Percentiles rank a stretch among this genome's conserved stretches.
Evolutionary conservation across 495 filamentous ascomycete species (phyloP).

Genomic region (Corynascus novoguineensis): DNA sequence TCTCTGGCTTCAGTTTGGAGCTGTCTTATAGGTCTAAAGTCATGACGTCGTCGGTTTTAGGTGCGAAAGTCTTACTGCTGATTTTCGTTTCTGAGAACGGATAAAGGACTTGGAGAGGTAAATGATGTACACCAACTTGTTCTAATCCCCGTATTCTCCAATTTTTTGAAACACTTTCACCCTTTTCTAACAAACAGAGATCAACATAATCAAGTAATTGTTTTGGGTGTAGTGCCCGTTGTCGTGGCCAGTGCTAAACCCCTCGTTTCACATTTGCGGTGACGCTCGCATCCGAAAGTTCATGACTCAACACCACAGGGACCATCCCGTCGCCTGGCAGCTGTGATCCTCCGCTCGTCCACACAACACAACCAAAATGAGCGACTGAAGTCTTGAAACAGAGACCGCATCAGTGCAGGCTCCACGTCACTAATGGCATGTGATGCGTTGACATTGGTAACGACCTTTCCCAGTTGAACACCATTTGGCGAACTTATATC

Average conservation of each 20-base stretch:
- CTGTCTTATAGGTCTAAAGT: too few relatives aligned
- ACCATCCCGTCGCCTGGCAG: neutral
- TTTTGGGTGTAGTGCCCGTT: neutral
- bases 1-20: too few relatives aligned
- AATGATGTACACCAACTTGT: neutral
- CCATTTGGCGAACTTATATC: neutral
- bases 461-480: neutral
- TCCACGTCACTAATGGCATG: neutral
- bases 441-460: neutral
- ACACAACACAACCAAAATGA: neutral
- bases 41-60: too few relatives aligned
- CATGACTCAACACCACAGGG: neutral
- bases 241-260: neutral
- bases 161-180: neutral
- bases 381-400: neutral
- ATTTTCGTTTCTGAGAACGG: too few relatives aligned
- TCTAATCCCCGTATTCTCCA: neutral
- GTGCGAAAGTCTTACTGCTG: too few relatives aligned
- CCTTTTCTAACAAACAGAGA: neutral
- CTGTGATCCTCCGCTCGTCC: neutral
- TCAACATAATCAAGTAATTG: neutral
- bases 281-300: neutral
- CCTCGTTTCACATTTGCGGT: neutral
- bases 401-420: neutral
- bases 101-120: too few relatives aligned